Evolutionary conservation across 2,329 filamentous ascomycete species (phyloP), one percentile per base, ranked within the genome.

Genomic region (Aureobasidium mangrovei): DNA sequence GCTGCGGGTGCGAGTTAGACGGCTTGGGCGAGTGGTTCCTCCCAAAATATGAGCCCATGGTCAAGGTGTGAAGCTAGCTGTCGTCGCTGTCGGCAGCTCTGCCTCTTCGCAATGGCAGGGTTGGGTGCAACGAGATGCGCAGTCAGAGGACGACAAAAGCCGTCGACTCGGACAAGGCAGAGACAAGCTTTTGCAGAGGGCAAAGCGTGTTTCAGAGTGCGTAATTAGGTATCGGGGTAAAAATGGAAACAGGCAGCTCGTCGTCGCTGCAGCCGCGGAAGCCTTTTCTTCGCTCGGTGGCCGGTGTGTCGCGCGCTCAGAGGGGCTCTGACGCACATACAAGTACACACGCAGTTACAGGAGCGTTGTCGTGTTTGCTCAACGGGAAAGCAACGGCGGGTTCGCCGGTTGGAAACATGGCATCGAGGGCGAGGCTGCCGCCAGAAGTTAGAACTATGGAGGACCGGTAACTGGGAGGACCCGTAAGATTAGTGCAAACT

Each of bases 41-140:
- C 26, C 49, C 49, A 44, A 53, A 53, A 32, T 53, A 53, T 26
- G 49, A 53, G 31, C 24, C 40, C 47, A 51, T 51, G 18, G 33
- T 51, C 47, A 24, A 41, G 27, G 7, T 26, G n/a, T 41, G 9
- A 18, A 28, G 36, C 28, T 27, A 38, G 28, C 24, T n/a, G 29
- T 47, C 24, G 32, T 24, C 31, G 32, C 29, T 29, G 44, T 12
- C 26, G 33, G n/a, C 10, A 18, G 32, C 7, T 9, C 29, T 29
- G 44, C 44, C 38, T 38, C 27, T 40, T 8, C 47, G 39, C n/a
- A 9, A 12, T 27, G 28, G 18, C 4, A 32, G 18, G 18, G 18
- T 18, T 18, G 18, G 18, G 18, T 18, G 18, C 18, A 18, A 18
- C 18, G 18, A 18, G 18, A 18, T 18, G 18, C 18, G 18, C 18